Evolutionary conservation across 495 filamentous ascomycete species (phyloP).

Genomic region (Annulohypoxylon bovei): DNA sequence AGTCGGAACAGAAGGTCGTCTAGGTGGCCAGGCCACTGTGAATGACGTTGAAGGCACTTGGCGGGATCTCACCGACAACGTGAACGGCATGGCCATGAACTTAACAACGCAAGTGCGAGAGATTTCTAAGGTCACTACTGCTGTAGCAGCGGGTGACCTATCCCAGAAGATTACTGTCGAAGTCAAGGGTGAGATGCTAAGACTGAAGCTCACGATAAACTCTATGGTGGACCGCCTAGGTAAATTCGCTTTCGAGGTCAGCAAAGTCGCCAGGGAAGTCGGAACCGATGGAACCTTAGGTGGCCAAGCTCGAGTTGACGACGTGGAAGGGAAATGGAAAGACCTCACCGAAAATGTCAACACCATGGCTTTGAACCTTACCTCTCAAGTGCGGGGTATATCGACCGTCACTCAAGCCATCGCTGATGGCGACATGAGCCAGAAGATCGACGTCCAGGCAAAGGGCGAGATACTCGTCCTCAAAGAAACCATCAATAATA

Average conservation of each 20-base stretch:
- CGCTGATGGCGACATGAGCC: conserved; percentile 90
- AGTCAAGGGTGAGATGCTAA: conserved; percentile 93
- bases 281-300: conserved; percentile 96
- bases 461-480: conserved; percentile 93
- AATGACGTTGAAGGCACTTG: conserved; percentile 98
- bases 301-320: conserved; percentile 94
- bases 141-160: conserved; percentile 93
- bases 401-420: conserved; percentile 98
- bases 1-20: conserved; percentile 94
- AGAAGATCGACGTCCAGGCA: conserved; percentile 95
- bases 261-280: conserved; percentile 97
- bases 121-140: conserved; percentile 97
- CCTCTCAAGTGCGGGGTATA: conserved; percentile 87
- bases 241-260: conserved; percentile 97
- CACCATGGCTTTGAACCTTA: conserved; percentile 95
- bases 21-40: conserved; percentile 95
- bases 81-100: conserved; percentile 99
- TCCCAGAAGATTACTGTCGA: conserved; percentile 96
- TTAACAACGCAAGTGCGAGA: conserved; percentile 97
- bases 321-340: conserved; percentile 99
- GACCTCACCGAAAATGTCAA: conserved; percentile 97
- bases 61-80: conserved; percentile 96
- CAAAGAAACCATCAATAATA: conserved; percentile 99
- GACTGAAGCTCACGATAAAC: conserved; percentile 97
- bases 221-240: conserved; percentile 98